These are phyloP conservation scores for Uronychia binucleata DNA, from an alignment of 73 alveolate species.

Conservation along the genomic window DNA sequence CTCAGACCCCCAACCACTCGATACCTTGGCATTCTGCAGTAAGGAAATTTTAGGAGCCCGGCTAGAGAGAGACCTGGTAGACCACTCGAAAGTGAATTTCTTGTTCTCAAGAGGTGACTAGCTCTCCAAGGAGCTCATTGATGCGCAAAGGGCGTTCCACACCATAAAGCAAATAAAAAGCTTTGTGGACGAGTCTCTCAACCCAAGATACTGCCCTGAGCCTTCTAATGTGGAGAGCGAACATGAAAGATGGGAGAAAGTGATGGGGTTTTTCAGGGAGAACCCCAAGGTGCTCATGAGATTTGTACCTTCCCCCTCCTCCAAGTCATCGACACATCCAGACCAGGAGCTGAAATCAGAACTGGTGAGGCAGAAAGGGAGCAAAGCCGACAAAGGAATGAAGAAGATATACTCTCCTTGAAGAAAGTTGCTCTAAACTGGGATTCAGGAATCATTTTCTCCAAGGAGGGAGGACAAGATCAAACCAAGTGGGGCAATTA, in stretches of 20 bases:
- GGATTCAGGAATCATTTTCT: no score
- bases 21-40: no score
- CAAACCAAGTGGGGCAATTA: no score
- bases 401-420: no score
- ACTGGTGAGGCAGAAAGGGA: no score
- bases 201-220: not conserved
- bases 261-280: constrained; percentile 8
- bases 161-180: not conserved
- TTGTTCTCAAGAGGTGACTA: not conserved
- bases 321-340: no score
- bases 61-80: not conserved
- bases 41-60: no score
- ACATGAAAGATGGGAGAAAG: constrained; percentile 25
- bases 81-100: not conserved
- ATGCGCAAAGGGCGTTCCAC: not conserved
- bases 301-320: not conserved
- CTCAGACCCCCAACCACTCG: no score
- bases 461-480: no score
- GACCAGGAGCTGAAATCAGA: no score
- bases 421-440: no score
- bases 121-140: not conserved
- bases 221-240: not conserved
- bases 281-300: constrained; percentile 30
- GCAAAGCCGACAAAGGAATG: no score
- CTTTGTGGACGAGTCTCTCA: not conserved